Evolutionary conservation across 139 green algal species (phyloP).

Genomic region (Chlorella vulgaris): DNA sequence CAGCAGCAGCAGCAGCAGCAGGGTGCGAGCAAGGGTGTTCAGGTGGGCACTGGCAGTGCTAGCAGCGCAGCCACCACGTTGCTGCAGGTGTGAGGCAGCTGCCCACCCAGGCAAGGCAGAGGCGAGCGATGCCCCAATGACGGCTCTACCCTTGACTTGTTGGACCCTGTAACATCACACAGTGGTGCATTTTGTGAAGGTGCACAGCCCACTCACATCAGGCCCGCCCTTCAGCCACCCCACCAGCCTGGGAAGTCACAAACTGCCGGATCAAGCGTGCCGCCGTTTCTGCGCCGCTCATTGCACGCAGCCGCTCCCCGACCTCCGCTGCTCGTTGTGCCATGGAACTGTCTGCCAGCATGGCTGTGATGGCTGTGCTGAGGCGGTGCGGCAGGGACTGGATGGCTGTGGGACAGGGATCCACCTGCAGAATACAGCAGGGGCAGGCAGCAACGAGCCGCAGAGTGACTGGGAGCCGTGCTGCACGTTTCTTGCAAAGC

Average conservation of each 20-base stretch:
- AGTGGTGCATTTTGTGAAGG: no score
- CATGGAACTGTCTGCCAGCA: background rate
- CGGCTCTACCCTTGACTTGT: no score
- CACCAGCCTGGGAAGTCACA: background rate
- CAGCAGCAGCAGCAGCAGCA: constrained; percentile 3
- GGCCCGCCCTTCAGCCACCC: background rate
- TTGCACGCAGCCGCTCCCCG: background rate
- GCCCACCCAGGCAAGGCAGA: no score
- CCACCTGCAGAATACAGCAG: background rate
- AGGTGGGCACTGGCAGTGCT: no score
- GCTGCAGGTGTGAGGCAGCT: no score
- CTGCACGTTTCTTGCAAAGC: no score
- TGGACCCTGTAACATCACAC: no score
- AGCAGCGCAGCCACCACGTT: no score
- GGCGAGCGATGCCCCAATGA: no score
- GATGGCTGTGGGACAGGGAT: background rate
- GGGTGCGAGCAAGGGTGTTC: background rate
- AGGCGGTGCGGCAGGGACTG: background rate
- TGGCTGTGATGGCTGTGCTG: background rate
- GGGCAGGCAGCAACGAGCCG: no score
- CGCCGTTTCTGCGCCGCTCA: background rate
- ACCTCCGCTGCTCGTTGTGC: background rate
- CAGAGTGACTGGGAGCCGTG: no score
- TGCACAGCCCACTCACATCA: background rate
- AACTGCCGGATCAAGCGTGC: background rate